phyloP scores from a whole-genome alignment of 2,329 filamentous ascomycete genomes.

The Nigrospora sphaerica region DNA sequence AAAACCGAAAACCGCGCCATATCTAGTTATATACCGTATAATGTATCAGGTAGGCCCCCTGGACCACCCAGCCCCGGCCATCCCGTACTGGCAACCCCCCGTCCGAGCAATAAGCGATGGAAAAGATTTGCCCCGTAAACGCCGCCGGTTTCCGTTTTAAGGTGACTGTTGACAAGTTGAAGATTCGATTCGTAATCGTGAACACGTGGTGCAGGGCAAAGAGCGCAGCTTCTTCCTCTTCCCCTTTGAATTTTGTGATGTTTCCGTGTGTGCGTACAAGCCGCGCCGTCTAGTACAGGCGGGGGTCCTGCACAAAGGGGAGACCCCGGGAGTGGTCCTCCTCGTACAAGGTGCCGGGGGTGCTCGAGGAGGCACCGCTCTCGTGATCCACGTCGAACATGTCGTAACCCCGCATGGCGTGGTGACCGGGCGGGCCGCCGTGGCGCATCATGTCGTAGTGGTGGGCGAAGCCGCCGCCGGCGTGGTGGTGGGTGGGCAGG shows the following conservation, averaged over 20 bases:
- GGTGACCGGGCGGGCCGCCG: conserved; percentile 3
- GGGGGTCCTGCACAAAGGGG: conserved; percentile 28
- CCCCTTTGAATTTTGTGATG: too few species aligned
- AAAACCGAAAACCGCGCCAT: not conserved
- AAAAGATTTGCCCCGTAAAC: too few species aligned
- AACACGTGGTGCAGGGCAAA: not conserved
- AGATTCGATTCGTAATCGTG: not conserved
- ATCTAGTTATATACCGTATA: not conserved
- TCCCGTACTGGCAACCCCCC: too few species aligned
- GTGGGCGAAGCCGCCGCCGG: conserved; percentile 3
- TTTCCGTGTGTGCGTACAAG: not conserved
- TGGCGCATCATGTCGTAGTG: conserved; percentile 11
- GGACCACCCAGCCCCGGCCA: too few species aligned
- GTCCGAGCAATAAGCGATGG: too few species aligned
- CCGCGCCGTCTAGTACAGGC: conserved; percentile 29
- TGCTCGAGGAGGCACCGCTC: conserved; percentile 25
- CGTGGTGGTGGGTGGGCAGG: not conserved
- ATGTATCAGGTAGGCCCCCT: too few species aligned
- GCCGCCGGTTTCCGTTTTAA: too few species aligned
- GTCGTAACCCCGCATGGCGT: conserved; percentile 27
- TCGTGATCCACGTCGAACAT: conserved; percentile 39
- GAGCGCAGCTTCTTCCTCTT: too few species aligned
- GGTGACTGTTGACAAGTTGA: too few species aligned
- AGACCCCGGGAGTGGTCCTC: conserved; percentile 34
- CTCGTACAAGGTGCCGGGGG: conserved; percentile 33